These are phyloP conservation scores for Candida manassasensis DNA, from an alignment of 805 yeast species.

Conservation along the genomic window DNA sequence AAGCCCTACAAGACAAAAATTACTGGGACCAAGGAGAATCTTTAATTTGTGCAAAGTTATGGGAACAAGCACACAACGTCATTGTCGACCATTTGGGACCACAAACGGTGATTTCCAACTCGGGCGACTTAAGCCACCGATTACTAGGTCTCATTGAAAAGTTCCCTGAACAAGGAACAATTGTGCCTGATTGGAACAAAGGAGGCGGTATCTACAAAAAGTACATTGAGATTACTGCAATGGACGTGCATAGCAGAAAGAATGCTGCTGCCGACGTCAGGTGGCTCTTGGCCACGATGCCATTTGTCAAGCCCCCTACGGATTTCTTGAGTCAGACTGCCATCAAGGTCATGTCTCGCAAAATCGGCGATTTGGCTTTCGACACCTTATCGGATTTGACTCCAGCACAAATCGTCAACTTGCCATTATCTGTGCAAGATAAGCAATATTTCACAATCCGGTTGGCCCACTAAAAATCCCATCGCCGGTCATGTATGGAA, in stretches of 20 bases:
- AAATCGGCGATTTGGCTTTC: conserved; percentile 39
- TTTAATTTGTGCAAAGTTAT: conserved; percentile 55
- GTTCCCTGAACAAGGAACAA: conserved; percentile 40
- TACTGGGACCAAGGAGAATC: conserved; percentile 57
- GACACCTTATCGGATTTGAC: conserved; percentile 14
- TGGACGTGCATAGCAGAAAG: neutral
- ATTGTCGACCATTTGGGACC: conserved; percentile 69
- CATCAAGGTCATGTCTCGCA: conserved; percentile 47
- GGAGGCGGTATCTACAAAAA: conserved; percentile 58
- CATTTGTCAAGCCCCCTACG: conserved; percentile 27
- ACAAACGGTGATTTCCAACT: conserved; percentile 51
- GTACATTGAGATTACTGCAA: conserved; percentile 35
- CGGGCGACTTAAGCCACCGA: conserved; percentile 25
- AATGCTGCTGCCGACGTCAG: conserved; percentile 19
- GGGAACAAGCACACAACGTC: conserved; percentile 59
- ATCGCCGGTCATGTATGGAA: no score
- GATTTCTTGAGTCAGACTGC: conserved; percentile 43
- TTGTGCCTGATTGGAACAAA: conserved; percentile 45
- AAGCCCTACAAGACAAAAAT: conserved; percentile 46
- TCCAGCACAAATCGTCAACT: conserved; percentile 16
- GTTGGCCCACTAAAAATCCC: conserved; percentile 4
- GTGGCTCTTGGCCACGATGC: conserved; percentile 43
- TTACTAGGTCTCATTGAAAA: conserved; percentile 35
- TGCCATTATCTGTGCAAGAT: conserved; percentile 47
- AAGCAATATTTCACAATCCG: conserved; percentile 26